phyloP scores from a whole-genome alignment of 106 monocot genomes.

The Triglochin maritima region DNA sequence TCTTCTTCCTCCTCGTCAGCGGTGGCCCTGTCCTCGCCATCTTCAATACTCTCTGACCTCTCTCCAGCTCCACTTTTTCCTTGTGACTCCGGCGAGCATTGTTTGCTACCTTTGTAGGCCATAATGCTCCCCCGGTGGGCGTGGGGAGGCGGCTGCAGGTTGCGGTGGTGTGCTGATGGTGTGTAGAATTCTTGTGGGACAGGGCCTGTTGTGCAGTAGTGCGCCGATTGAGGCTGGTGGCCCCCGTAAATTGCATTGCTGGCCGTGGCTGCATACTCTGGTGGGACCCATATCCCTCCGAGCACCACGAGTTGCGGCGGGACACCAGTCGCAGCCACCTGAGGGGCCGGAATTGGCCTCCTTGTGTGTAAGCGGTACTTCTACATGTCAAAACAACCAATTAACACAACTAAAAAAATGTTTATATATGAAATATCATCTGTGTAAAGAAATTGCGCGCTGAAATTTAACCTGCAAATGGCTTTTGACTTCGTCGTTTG shows the following conservation, averaged over 20 bases:
- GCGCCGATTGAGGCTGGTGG: slow-evolving; percentile 28
- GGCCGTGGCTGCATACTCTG: slow-evolving; percentile 62
- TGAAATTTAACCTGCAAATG: slow-evolving; percentile 59
- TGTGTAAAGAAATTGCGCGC: background rate
- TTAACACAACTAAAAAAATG: background rate
- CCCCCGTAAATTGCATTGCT: slow-evolving; percentile 32
- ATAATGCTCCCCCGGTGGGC: slow-evolving; percentile 8
- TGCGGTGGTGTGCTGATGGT: background rate
- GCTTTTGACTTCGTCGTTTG: slow-evolving; percentile 98
- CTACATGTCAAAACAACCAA: slow-evolving; percentile 16
- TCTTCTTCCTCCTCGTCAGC: slow-evolving; percentile 2
- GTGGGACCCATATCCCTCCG: slow-evolving; percentile 90
- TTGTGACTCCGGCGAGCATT: slow-evolving; percentile 17
- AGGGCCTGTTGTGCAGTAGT: slow-evolving; percentile 32
- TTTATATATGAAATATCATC: background rate
- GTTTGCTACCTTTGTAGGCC: background rate
- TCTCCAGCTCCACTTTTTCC: slow-evolving; percentile 26
- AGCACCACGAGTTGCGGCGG: slow-evolving; percentile 72
- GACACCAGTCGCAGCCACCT: slow-evolving; percentile 7
- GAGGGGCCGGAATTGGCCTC: slow-evolving; percentile 43
- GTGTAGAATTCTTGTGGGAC: slow-evolving; percentile 45
- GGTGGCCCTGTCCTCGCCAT: slow-evolving; percentile 27
- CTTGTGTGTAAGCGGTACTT: slow-evolving; percentile 86
- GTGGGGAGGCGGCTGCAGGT: slow-evolving; percentile 4
- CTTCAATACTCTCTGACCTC: slow-evolving; percentile 54